phyloP scores from a whole-genome alignment of 768 basidiomycete genomes.

The Cyathus striatus region DNA sequence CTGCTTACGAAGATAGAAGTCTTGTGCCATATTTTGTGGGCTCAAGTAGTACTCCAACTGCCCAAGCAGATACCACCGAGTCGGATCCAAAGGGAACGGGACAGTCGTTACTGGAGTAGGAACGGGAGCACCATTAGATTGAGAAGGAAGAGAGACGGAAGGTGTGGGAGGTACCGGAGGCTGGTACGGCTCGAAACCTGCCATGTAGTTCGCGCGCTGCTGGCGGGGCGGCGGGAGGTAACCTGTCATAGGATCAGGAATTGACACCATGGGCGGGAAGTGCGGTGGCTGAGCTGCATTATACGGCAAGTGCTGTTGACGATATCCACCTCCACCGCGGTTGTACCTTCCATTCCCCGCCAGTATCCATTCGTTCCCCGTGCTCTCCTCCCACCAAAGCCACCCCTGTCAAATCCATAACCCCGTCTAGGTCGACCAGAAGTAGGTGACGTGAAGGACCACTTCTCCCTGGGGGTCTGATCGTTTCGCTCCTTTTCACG shows the following conservation, averaged over 20 bases:
- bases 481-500: too few species aligned
- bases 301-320: constrained; percentile 25
- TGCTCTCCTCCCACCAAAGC: constrained; percentile 3
- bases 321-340: constrained; percentile 8
- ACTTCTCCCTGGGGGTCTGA: too few species aligned
- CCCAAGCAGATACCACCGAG: constrained; percentile 64
- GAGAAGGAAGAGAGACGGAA: constrained; percentile 9
- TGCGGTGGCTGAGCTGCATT: constrained; percentile 22
- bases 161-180: constrained; percentile 17
- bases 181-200: constrained; percentile 21
- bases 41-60: constrained; percentile 94
- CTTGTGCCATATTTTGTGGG: constrained; percentile 83
- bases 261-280: constrained; percentile 12
- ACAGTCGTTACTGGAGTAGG: constrained; percentile 42
- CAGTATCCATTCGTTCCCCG: constrained; percentile 4
- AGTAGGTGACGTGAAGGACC: too few species aligned
- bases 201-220: constrained; percentile 18
- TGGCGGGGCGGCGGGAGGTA: constrained; percentile 19
- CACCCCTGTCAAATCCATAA: constrained; percentile 8
- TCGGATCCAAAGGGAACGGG: constrained; percentile 59
- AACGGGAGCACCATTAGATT: constrained; percentile 25
- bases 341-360: constrained; percentile 6
- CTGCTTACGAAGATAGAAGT: constrained; percentile 74
- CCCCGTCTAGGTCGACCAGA: too few species aligned
- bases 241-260: constrained; percentile 24